Conservation (phyloP, 169 alveolate genomes). For the Cryptosporidium andersoni region DNA sequence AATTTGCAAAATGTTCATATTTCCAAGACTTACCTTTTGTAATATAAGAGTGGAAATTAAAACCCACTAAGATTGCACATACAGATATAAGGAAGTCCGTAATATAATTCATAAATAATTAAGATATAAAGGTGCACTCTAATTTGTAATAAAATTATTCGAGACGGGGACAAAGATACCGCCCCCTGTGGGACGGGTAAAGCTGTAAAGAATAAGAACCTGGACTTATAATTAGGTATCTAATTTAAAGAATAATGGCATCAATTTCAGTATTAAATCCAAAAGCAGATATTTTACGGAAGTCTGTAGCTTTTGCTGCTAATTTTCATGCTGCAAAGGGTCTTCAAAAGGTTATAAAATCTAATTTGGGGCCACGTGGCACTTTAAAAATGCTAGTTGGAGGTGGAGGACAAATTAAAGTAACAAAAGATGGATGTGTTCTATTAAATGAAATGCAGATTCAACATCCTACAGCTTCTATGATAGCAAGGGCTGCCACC, state of each 20-base stretch:
- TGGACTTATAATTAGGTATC: too few species aligned
- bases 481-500: conserved; percentile 98
- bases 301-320: conserved; percentile 94
- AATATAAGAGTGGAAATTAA: too few species aligned
- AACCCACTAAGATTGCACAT: too few species aligned
- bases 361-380: conserved; percentile 98
- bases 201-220: too few species aligned
- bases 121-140: neutral
- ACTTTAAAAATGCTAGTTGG: conserved; percentile 98
- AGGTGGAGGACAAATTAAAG: conserved; percentile 93
- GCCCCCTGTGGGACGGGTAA: too few species aligned
- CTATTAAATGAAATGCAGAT: conserved; percentile 98
- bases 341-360: conserved; percentile 93
- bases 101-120: neutral
- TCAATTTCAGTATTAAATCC: conserved; percentile 85
- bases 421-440: conserved; percentile 97
- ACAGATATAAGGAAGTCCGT: too few species aligned
- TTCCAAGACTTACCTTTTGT: too few species aligned
- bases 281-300: conserved; percentile 95
- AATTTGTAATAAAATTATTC: neutral
- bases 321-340: conserved; percentile 97
- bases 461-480: conserved; percentile 99
- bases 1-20: too few species aligned
- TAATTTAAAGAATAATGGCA: conserved; percentile 25
- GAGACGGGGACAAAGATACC: too few species aligned